These are phyloP conservation scores for Pythium pectinolyticum DNA, from an alignment of 352 stramenopile genomes.

Conservation along the genomic window DNA sequence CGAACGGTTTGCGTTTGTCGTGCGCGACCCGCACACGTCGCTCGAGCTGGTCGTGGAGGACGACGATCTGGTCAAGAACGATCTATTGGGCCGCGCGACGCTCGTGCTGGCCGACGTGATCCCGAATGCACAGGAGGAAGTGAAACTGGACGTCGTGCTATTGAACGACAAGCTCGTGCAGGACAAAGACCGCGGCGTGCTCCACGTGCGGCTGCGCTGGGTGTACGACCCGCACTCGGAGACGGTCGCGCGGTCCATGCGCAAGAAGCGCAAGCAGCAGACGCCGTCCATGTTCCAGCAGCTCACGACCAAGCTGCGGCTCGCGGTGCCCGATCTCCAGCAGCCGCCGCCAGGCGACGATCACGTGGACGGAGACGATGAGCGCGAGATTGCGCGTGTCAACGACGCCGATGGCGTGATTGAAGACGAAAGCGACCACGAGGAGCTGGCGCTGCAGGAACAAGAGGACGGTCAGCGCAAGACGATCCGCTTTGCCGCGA, in stretches of 20 bases:
- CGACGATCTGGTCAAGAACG: constrained; percentile 68
- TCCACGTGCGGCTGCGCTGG: constrained; percentile 58
- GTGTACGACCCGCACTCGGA: constrained; percentile 50
- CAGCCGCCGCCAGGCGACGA: constrained; percentile 14
- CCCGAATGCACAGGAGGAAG: constrained; percentile 42
- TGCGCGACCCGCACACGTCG: constrained; percentile 43
- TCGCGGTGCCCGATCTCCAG: constrained; percentile 42
- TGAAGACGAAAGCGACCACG: constrained; percentile 36
- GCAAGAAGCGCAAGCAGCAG: constrained; percentile 52
- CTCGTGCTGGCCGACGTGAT: constrained; percentile 50
- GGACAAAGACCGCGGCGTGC: constrained; percentile 57
- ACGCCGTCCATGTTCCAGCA: constrained; percentile 50
- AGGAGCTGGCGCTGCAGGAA: constrained; percentile 33
- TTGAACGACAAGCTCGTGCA: constrained; percentile 52
- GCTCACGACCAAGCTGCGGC: constrained; percentile 49
- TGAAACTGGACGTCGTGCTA: constrained; percentile 44
- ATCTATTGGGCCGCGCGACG: constrained; percentile 65
- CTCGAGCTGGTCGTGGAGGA: constrained; percentile 66
- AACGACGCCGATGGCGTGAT: constrained; percentile 20
- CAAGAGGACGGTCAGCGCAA: constrained; percentile 35
- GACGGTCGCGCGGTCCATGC: constrained; percentile 37
- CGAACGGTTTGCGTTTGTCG: constrained; percentile 59
- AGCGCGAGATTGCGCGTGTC: constrained; percentile 36
- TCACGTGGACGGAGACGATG: constrained; percentile 51
- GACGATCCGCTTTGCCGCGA: constrained; percentile 50